Base-by-base conservation (phyloP, 768 basidiomycete genomes). In the Russula vinacea region DNA sequence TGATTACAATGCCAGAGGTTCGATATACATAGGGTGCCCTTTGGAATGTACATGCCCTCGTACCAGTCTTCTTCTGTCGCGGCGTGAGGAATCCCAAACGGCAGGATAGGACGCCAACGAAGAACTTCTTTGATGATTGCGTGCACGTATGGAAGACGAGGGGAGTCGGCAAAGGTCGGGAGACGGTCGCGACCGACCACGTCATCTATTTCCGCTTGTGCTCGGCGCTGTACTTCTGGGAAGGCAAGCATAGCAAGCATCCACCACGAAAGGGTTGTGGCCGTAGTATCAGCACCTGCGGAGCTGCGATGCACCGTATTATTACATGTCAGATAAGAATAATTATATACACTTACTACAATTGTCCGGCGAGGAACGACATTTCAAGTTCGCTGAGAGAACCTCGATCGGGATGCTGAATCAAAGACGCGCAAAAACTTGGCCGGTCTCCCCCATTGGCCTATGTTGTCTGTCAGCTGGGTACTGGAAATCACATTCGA, bases 21-120 rank as follows among this genome's bases (percentile, higher is more conserved):
- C 8, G 70, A 68, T 14, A 76, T 60, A 35, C 75, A 68, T 0
- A 74, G 68, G 1, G 76, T 73, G 11, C 75, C 77, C 32, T 71
- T 73, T 0, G 78, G 77, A 17, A 79, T 76, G 58, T 70, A 66
- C 53, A 64, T 65, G 4, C 67, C 72, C 40, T 68, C 62, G 50
- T 75, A 76, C 53, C 53, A 67, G 55, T 75, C 75, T 37, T 75
- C 75, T 51, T 62, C 40, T 53, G 64, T 57, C 58, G 62, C n/a
- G 39, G 0, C 32, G 33, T 56, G 63, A 14, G 60, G 44, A 3
- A 59, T 1, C 14, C 49, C 40, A 7, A 60, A 22, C 10, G 52
- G 39, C 0, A 57, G 10, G 7, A 32, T n/a, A 22, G 55, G 56
- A 6, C 58, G 51, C 49, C 54, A 65, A 5, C 67, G 64, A 32